Evolutionary conservation across 805 yeast species (phyloP).

Genomic region (Kuraishia molischiana): DNA sequence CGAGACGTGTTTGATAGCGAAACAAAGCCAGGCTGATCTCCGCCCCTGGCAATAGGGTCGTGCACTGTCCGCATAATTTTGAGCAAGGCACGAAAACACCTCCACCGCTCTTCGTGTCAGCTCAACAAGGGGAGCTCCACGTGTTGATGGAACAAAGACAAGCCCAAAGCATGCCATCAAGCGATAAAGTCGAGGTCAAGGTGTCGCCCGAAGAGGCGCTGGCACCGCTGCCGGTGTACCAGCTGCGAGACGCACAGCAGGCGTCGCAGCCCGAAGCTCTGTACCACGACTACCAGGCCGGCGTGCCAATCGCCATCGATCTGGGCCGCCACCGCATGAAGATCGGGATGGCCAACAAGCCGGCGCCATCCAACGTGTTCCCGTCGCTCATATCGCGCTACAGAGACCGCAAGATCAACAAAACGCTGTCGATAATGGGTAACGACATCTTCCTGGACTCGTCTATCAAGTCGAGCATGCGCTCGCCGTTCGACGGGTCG

Average conservation of each 20-base stretch:
- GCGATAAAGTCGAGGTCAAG: not conserved
- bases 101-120: too few relatives aligned
- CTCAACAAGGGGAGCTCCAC: not conserved
- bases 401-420: conserved; percentile 65
- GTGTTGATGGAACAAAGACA: not conserved
- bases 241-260: conserved; percentile 28
- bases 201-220: conserved; percentile 12
- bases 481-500: conserved; percentile 81
- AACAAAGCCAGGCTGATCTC: not conserved
- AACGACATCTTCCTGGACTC: conserved; percentile 71
- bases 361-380: conserved; percentile 50
- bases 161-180: not conserved
- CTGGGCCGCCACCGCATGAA: conserved; percentile 59
- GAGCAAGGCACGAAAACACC: too few relatives aligned
- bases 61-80: too few relatives aligned
- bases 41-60: not conserved
- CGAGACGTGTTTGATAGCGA: too few relatives aligned
- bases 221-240: conserved; percentile 32
- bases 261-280: conserved; percentile 35
- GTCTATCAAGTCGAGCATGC: conserved; percentile 55
- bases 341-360: conserved; percentile 43
- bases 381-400: conserved; percentile 63
- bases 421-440: conserved; percentile 67
- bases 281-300: conserved; percentile 34
- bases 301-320: conserved; percentile 81